Base-by-base conservation (phyloP, 208 protist genomes). In the Trypanosoma vivax region DNA sequence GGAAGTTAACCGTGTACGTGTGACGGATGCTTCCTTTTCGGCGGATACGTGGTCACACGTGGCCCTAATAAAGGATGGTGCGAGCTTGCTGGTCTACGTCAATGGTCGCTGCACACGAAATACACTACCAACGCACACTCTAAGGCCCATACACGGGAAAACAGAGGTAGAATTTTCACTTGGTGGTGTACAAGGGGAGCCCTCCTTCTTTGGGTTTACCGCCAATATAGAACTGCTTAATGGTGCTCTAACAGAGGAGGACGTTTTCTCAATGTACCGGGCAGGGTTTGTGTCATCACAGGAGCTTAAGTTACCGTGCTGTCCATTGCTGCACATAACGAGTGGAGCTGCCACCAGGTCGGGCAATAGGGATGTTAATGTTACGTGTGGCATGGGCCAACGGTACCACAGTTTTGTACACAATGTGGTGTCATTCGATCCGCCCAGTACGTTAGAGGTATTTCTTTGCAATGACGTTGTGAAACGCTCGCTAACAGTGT, bases 21-120 rank as follows among this genome's bases (percentile, higher is more conserved):
- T 93, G 50, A 57, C 58, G 4, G 70, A 75, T 28, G 69, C 69
- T 45, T 59, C 50, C n/a, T 65, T 93, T 18, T 39, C 51, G 6
- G 73, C 75, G 9, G 74, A 85, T 45, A 54, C 63, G 35, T 94
- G 87, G 83, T 74, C 80, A 27, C 80, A 94, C 62, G 50, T 94
- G n/a, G 79, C 63, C 13, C 73, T 91, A 49, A 76, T 70, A 18
- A 82, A 91, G 37, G 66, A 51, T 45, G 43, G 84, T 13, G 30
- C 60, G 2, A 67, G 71, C 5, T 55, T 88, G 29, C 64, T 60
- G 52, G 52, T 91, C 7, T 91, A 76, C 66, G 56, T 94, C 45
- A 88, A 94, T 60, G 83, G 87, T 14, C 29, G 67, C 19, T 56
- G 64, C 14, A 50, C 74, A 3, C 49, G 50, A 35, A 43, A 39